A percentile compares a stretch with the other conserved stretches of the same genome.
These are phyloP conservation scores for Candida gigantensis DNA, from an alignment of 1,139 yeast species.

Conservation along the genomic window DNA sequence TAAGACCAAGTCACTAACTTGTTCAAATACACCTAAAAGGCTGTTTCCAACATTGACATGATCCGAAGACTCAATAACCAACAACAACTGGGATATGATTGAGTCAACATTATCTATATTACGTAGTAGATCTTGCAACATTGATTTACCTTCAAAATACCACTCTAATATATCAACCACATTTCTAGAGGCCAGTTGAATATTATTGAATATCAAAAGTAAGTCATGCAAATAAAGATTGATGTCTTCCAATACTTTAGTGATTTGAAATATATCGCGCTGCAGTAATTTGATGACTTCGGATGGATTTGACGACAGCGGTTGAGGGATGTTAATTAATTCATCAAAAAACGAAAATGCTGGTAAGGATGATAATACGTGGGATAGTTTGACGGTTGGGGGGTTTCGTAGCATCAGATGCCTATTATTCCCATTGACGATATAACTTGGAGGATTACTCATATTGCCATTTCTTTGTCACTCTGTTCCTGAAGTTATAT, in stretches of 20 bases:
- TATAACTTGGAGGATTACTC: slow-evolving; percentile 4
- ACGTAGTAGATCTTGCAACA: slow-evolving; percentile 37
- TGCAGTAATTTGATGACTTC: slow-evolving; percentile 21
- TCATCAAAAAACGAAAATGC: slow-evolving; percentile 37
- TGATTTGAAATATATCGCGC: slow-evolving; percentile 33
- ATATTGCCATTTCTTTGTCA: slow-evolving; percentile 9
- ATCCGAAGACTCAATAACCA: slow-evolving; percentile 26
- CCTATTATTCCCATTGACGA: slow-evolving; percentile 3
- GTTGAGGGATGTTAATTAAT: slow-evolving; percentile 24
- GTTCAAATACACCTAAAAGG: slow-evolving; percentile 29
- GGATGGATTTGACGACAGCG: slow-evolving; percentile 4
- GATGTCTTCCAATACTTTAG: slow-evolving; percentile 35
- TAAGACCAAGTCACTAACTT: slow-evolving; percentile 39
- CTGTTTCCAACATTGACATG: slow-evolving; percentile 9
- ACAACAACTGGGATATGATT: slow-evolving; percentile 41
- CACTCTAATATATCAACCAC: slow-evolving; percentile 30
- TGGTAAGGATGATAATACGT: slow-evolving; percentile 20
- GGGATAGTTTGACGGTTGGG: slow-evolving; percentile 11
- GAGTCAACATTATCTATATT: slow-evolving; percentile 49
- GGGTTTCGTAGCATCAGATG: slow-evolving; percentile 6
- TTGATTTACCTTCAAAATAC: slow-evolving; percentile 50
- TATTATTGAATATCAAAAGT: slow-evolving; percentile 18
- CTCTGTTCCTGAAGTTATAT: background rate
- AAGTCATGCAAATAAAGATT: slow-evolving; percentile 27
- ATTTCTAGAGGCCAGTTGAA: slow-evolving; percentile 12